Conservation (phyloP, 2,329 filamentous ascomycete genomes). For the Neopestalotiopsis sp. region DNA sequence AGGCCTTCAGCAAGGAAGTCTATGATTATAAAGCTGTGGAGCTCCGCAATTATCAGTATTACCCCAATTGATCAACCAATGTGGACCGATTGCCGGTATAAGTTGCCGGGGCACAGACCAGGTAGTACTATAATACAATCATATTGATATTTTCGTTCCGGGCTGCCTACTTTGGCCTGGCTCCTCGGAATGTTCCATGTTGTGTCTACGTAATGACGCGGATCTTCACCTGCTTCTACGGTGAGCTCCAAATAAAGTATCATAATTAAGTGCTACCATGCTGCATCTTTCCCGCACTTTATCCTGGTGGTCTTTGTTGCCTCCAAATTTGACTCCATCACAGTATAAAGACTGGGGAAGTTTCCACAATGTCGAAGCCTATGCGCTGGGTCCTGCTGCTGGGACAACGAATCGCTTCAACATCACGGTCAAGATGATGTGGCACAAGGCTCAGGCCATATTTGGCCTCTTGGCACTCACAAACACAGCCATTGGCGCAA, state of each 20-base stretch:
- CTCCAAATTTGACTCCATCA: no score
- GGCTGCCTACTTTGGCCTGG: constrained; percentile 13
- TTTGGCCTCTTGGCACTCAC: neutral
- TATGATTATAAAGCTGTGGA: no score
- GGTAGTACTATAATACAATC: neutral
- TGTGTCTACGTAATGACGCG: neutral
- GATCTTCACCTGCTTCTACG: neutral
- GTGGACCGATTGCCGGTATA: neutral
- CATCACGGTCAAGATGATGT: neutral
- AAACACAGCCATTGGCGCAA: neutral
- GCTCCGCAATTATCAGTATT: no score
- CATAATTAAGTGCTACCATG: neutral
- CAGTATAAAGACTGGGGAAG: neutral
- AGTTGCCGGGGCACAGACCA: neutral
- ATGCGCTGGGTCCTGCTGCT: neutral
- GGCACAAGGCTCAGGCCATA: neutral
- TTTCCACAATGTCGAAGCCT: neutral
- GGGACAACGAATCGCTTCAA: neutral
- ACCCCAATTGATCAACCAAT: neutral
- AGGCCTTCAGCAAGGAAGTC: no score
- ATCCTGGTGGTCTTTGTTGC: neutral
- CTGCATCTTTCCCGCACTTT: neutral
- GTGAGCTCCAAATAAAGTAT: neutral
- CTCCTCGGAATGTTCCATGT: neutral
- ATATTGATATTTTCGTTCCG: constrained; percentile 5